phyloP scores from a whole-genome alignment of 768 basidiomycete genomes.

The Cubamyces sp. region DNA sequence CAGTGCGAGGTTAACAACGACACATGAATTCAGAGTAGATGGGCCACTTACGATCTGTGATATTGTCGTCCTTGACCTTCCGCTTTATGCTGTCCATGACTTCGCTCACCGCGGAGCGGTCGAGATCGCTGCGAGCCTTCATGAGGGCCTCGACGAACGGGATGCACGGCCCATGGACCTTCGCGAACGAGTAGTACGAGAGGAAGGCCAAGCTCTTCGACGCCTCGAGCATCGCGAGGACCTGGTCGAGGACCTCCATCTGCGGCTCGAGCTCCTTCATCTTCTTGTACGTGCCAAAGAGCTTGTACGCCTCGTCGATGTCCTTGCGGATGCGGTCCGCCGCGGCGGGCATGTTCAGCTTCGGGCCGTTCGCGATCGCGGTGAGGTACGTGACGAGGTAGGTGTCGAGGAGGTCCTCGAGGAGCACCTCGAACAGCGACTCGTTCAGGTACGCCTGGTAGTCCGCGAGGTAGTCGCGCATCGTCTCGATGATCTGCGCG shows the following conservation, averaged over 20 bases:
- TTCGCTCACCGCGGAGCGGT: slow-evolving; percentile 84
- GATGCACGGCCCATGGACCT: slow-evolving; percentile 90
- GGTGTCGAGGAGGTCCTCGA: slow-evolving; percentile 90
- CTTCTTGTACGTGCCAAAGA: slow-evolving; percentile 81
- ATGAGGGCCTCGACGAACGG: slow-evolving; percentile 90
- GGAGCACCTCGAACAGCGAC: slow-evolving; percentile 85
- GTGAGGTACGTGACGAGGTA: slow-evolving; percentile 92
- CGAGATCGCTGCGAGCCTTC: slow-evolving; percentile 88
- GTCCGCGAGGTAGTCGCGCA: slow-evolving; percentile 96
- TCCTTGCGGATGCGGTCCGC: slow-evolving; percentile 85
- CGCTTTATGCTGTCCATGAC: slow-evolving; percentile 93
- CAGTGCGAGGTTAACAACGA: slow-evolving; percentile 4
- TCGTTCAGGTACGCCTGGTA: slow-evolving; percentile 91
- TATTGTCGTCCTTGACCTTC: slow-evolving; percentile 87
- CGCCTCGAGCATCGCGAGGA: slow-evolving; percentile 80
- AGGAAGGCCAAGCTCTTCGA: slow-evolving; percentile 89
- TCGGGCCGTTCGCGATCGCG: slow-evolving; percentile 80
- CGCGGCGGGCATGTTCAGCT: slow-evolving; percentile 84
- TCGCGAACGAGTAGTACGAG: slow-evolving; percentile 93
- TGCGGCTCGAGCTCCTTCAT: slow-evolving; percentile 78
- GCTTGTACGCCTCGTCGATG: slow-evolving; percentile 72
- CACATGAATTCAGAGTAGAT: neutral
- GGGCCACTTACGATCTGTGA: slow-evolving; percentile 73
- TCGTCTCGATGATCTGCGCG: slow-evolving; percentile 89
- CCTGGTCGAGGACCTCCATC: slow-evolving; percentile 87